Percentiles rank a stretch among this genome's conserved stretches.
Conservation (phyloP, 139 green algal species). For the Closterium sp. region DNA sequence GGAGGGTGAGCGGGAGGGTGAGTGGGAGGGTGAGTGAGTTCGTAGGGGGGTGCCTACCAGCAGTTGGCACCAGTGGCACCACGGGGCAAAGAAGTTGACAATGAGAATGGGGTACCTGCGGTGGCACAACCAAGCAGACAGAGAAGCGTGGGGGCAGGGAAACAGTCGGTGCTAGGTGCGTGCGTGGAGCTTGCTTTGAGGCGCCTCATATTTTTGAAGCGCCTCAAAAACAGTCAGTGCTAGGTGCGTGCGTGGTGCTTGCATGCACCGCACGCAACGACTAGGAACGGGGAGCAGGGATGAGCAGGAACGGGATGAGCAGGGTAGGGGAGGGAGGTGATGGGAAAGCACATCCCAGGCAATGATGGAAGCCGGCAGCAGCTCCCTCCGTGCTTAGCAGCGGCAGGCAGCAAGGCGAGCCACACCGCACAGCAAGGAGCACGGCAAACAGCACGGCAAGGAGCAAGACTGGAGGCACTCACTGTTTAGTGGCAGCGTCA, state of each 20-base stretch:
- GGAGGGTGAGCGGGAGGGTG: background rate
- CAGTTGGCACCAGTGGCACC: constrained; percentile 95
- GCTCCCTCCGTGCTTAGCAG: too few relatives aligned
- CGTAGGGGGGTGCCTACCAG: constrained; percentile 60
- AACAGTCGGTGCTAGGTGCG: background rate
- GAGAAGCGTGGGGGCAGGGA: background rate
- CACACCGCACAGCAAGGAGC: too few relatives aligned
- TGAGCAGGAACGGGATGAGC: background rate
- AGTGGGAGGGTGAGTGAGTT: background rate
- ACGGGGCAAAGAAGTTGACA: constrained; percentile 95
- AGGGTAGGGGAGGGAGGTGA: background rate
- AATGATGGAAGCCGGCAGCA: background rate
- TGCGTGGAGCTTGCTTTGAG: too few relatives aligned
- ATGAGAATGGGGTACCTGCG: constrained; percentile 58
- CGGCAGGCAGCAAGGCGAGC: too few relatives aligned
- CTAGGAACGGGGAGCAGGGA: too few relatives aligned
- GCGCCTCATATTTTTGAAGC: too few relatives aligned
- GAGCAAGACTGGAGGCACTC: background rate
- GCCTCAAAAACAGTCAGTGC: too few relatives aligned
- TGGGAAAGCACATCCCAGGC: background rate
- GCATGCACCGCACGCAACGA: too few relatives aligned
- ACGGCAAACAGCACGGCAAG: background rate
- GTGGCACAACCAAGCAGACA: background rate
- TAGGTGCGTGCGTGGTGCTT: too few relatives aligned
- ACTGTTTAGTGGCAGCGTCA: background rate